Evolutionary conservation across 768 basidiomycete genomes (phyloP), one percentile per base, ranked within the genome.

Genomic region (Harrya chromipes): DNA sequence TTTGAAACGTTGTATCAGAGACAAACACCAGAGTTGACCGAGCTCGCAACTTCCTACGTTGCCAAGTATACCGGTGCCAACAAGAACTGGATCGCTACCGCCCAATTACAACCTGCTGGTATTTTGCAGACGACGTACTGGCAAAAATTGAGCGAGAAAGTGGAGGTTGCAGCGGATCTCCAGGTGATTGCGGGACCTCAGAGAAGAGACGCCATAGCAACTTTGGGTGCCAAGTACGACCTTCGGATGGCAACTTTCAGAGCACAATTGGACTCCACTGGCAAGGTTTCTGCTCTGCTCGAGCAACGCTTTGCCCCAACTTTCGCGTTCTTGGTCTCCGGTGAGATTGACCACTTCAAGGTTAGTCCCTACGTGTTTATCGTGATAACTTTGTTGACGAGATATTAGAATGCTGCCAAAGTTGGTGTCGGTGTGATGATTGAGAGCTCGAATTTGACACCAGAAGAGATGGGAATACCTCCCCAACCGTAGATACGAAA

Each of bases 331-430:
- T 69, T 94, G 60, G 84, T 99, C 40, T 81, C 91, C 16, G 97
- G 97, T 10, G 97, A 99, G 77, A 93, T 99, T 58, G 97, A 99
- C 69, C 97, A 99, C 79, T 87, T 92, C 77, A 98, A 94, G 85
- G 94, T 91, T 60, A 54, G 72, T 50, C 20, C 49, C 7, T 57
- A 39, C 5, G 4, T 36, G 5, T 45, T 48, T 42, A 14, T 45
- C 16, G 9, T 52, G 27, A 14, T 29, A 12, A 20, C 14, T 29
- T 13, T 12, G 21, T 53, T 50, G 13, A 50, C 24, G 17, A 26
- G 6, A 39, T 52, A 11, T 42, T 57, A 97, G 93, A 94, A 93
- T 70, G 76, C 91, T 36, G 89, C 92, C 24, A 95, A 94, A 72
- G 85, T 97, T 52, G 95, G 95, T 53, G 86, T 97, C 9, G 94